phyloP scores from a whole-genome alignment of 495 filamentous ascomycete species.

The Penicillium taxi region DNA sequence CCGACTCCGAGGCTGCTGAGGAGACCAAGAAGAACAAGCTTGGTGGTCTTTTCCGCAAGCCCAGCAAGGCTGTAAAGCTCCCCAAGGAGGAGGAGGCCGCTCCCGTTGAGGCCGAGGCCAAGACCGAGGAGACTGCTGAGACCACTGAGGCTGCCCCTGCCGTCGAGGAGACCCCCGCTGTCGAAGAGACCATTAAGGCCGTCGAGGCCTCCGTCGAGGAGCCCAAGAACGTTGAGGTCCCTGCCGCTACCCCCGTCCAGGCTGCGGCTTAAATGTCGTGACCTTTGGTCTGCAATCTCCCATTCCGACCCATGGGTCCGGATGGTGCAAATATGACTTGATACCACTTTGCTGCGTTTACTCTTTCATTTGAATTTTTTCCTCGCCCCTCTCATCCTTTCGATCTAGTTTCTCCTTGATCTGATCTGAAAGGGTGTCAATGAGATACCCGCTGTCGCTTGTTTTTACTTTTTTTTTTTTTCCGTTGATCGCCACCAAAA shows the following conservation, averaged over 20 bases:
- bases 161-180: constrained; percentile 20
- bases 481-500: constrained; percentile 6
- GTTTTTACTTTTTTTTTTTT: constrained; percentile 14
- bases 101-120: constrained; percentile 28
- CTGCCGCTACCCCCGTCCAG: constrained; percentile 39
- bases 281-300: no score
- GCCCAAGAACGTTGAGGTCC: constrained; percentile 26
- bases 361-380: constrained; percentile 17
- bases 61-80: constrained; percentile 47
- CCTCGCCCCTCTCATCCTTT: constrained; percentile 22
- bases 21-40: constrained; percentile 47
- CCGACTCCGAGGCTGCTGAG: constrained; percentile 41
- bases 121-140: constrained; percentile 26
- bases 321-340: constrained; percentile 18
- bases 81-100: constrained; percentile 30
- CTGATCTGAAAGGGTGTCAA: constrained; percentile 15
- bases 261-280: constrained; percentile 40
- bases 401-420: neutral
- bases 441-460: constrained; percentile 34
- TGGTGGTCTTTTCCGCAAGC: constrained; percentile 49
- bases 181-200: constrained; percentile 26
- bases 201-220: constrained; percentile 24
- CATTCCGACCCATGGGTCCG: constrained; percentile 5
- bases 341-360: constrained; percentile 19
- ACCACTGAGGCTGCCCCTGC: constrained; percentile 26